phyloP scores from a whole-genome alignment of 2,329 filamentous ascomycete species.

The Aspergillus uvarum region DNA sequence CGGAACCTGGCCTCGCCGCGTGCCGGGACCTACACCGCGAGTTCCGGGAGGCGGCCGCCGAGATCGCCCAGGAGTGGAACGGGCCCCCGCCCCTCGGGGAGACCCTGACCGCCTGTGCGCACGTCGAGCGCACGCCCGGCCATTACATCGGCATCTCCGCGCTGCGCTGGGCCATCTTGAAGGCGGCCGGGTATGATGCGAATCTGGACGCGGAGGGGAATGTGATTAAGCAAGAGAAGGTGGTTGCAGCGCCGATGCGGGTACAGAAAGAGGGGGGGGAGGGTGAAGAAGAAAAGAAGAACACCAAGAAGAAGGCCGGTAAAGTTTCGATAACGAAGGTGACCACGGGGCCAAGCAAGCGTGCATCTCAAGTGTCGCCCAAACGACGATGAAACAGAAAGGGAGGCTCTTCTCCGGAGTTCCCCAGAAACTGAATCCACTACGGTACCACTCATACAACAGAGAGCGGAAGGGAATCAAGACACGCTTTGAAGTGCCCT shows the following conservation, averaged over 20 bases:
- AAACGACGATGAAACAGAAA: too few relatives aligned
- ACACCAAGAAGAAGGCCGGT: too few relatives aligned
- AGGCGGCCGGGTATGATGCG: slow-evolving; percentile 58
- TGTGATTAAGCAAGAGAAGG: slow-evolving; percentile 1
- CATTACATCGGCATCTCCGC: slow-evolving; percentile 60
- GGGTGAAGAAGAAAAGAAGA: too few relatives aligned
- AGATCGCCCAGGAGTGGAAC: slow-evolving; percentile 44
- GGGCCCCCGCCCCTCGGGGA: slow-evolving; percentile 54
- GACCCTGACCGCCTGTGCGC: slow-evolving; percentile 59
- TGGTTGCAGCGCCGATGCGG: background rate
- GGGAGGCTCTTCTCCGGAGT: too few relatives aligned
- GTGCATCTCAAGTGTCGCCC: too few relatives aligned
- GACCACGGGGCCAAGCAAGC: too few relatives aligned
- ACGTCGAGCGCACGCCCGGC: slow-evolving; percentile 48
- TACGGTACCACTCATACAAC: too few relatives aligned
- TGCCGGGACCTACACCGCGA: slow-evolving; percentile 43
- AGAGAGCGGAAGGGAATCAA: too few relatives aligned
- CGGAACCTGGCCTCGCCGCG: slow-evolving; percentile 26
- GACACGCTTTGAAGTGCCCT: too few relatives aligned
- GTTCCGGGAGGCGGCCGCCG: slow-evolving; percentile 40
- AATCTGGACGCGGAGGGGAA: slow-evolving; percentile 28
- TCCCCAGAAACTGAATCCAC: too few relatives aligned
- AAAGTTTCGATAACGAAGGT: too few relatives aligned
- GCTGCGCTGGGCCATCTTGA: slow-evolving; percentile 63
- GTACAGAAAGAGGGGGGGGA: background rate